Evolutionary conservation across 345 rosid species (phyloP), one percentile per base, ranked within the genome.

Genomic region (Chamaenerion angustifolium): DNA sequence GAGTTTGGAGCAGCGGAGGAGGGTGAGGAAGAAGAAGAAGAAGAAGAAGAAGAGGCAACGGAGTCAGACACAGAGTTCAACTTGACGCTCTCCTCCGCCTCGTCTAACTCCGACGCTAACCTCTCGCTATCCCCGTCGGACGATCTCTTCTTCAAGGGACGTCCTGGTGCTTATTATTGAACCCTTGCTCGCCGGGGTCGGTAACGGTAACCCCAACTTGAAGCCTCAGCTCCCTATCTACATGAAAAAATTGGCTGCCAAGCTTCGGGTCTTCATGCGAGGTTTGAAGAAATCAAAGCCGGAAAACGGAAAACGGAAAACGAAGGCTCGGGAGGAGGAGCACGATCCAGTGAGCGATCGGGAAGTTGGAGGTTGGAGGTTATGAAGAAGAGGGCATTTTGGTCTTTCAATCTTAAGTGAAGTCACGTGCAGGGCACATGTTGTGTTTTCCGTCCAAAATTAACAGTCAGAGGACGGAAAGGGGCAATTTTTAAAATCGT

Each of bases 131-230:
- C 86, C 10, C 85, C 87, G 12, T 76, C 88, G 2, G 83, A 80
- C 31, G 96, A 84, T 52, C 66, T 78, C 76, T 81, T 81, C 67
- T 76, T 89, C 58, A 83, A 89, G 59, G 95, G 80, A 6, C 64
- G 72, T 15, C n/a, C 76, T 86, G 5, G 83, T 78, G 1, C 83
- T 83, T 21, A 21, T 21, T 21, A 21, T 21, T 21, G 25, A 21
- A 21, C 25, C 25, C 25, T 21, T 21, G 25, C 2, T 4, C 0
- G 62, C 76, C 15, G 82, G 74, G 60, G 21, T 79, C 1, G 67
- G 47, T 64, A 0, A 79, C 73, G 43, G 64, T 70, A 74, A 72
- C 4, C 54, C 73, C 41, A 63, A 18, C 45, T 27, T 58, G 46
- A 80, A 78, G 66, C 68, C 76, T 6, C 81, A 82, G 45, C 68